phyloP scores from a whole-genome alignment of 139 green algal genomes.

The Spirogloea muscicola region DNA sequence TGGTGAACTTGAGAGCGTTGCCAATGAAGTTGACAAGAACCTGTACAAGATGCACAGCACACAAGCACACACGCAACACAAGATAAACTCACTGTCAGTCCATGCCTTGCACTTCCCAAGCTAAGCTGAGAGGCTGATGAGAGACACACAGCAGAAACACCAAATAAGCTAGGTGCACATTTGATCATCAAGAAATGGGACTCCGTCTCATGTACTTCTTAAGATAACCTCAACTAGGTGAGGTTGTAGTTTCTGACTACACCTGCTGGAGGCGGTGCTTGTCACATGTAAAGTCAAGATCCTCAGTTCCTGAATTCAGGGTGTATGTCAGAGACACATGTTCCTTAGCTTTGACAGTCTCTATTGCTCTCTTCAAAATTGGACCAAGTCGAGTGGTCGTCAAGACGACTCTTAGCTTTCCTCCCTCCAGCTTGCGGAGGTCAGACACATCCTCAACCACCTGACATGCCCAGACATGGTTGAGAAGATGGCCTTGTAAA shows the following conservation, averaged over 20 bases:
- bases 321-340: not conserved
- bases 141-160: too few relatives aligned
- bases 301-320: not conserved
- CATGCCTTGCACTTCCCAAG: too few relatives aligned
- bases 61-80: too few relatives aligned
- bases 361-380: not conserved
- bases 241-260: not conserved
- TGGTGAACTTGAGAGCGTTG: constrained; percentile 24
- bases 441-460: constrained; percentile 9
- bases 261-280: constrained; percentile 12
- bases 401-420: not conserved
- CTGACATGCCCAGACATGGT: too few relatives aligned
- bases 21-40: constrained; percentile 13
- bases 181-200: too few relatives aligned
- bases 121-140: too few relatives aligned
- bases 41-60: too few relatives aligned
- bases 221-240: too few relatives aligned
- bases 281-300: not conserved
- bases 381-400: not conserved
- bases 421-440: constrained; percentile 11
- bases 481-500: too few relatives aligned
- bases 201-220: too few relatives aligned
- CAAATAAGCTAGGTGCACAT: too few relatives aligned
- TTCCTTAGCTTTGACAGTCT: not conserved
- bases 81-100: too few relatives aligned